Percentiles rank a stretch among this genome's conserved stretches.
Evolutionary conservation across 2,329 filamentous ascomycete genomes (phyloP).

Genomic region (Xylariaceae sp.): DNA sequence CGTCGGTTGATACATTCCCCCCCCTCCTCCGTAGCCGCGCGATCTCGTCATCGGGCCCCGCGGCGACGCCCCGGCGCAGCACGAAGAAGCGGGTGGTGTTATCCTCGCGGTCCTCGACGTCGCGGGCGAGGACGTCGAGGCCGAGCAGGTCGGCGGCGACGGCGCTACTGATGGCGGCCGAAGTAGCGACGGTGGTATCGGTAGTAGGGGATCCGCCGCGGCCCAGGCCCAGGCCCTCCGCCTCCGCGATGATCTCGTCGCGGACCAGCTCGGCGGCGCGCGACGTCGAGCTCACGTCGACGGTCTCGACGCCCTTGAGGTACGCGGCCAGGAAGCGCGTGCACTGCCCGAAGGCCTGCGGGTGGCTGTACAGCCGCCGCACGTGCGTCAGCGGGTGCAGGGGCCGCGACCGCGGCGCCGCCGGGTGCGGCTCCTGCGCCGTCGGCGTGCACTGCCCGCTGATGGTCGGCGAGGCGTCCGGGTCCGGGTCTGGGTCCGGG

Average conservation of each 20-base stretch:
- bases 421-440: conserved; percentile 39
- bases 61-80: conserved; percentile 42
- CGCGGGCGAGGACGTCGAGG: conserved; percentile 68
- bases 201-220: too few relatives aligned
- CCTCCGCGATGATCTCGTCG: too few relatives aligned
- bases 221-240: too few relatives aligned
- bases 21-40: conserved; percentile 17
- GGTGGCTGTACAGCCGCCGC: conserved; percentile 84
- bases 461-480: background rate
- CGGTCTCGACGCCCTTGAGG: conserved; percentile 73
- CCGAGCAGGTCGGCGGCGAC: conserved; percentile 71
- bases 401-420: conserved; percentile 51
- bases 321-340: conserved; percentile 70
- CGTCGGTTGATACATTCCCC: too few relatives aligned
- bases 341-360: conserved; percentile 95
- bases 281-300: conserved; percentile 83
- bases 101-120: conserved; percentile 73
- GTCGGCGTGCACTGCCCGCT: conserved; percentile 54
- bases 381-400: conserved; percentile 61
- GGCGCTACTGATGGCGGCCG: conserved; percentile 76
- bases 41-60: background rate
- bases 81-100: conserved; percentile 83
- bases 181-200: too few relatives aligned
- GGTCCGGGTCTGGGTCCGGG: background rate
- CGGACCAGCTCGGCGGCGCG: conserved; percentile 80